These are phyloP conservation scores for Puccinellia tenuiflora DNA, from an alignment of 176 grass and related monocot species.

Conservation along the genomic window DNA sequence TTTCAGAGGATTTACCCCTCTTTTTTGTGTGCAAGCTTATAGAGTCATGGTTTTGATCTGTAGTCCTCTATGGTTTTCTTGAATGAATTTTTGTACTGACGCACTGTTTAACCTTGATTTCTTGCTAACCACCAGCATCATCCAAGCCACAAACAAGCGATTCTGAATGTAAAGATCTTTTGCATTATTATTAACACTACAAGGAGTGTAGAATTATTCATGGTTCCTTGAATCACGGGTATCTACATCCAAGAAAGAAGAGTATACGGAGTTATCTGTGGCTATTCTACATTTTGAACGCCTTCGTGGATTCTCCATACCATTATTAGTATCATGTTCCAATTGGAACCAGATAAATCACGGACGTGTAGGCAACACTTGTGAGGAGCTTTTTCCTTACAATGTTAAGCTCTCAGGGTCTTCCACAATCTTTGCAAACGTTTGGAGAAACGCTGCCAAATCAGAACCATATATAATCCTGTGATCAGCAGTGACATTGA, in stretches of 20 bases:
- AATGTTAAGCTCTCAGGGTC: constrained; percentile 70
- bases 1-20: neutral
- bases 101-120: neutral
- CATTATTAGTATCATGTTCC: neutral
- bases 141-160: neutral
- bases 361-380: neutral
- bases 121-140: neutral
- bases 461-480: constrained; percentile 90
- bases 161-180: neutral
- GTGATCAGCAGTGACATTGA: constrained; percentile 93
- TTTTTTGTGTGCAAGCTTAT: neutral
- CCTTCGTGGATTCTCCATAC: neutral
- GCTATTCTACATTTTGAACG: neutral
- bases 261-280: neutral
- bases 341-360: constrained; percentile 17
- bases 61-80: neutral
- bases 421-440: constrained; percentile 87
- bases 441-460: constrained; percentile 84
- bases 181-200: neutral
- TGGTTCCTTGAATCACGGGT: neutral
- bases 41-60: neutral
- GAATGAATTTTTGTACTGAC: neutral
- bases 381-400: constrained; percentile 21
- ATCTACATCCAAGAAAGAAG: constrained; percentile 6
- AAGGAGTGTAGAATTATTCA: neutral